phyloP scores from a whole-genome alignment of 345 rosid species.

The Atalantia buxifolia region DNA sequence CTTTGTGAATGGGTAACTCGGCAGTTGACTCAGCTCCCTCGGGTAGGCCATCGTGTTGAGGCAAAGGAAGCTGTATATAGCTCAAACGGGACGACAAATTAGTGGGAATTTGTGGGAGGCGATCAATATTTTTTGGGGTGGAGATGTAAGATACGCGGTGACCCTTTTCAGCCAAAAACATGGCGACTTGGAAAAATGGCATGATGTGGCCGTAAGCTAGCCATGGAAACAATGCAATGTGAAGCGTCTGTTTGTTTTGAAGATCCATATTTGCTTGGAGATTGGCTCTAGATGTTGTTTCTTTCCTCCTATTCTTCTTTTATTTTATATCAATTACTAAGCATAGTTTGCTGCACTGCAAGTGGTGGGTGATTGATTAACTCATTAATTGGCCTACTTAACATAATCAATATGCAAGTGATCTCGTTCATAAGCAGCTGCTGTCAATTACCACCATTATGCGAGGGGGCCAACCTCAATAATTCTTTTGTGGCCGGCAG shows the following conservation, averaged over 20 bases:
- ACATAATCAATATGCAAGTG: too few relatives aligned
- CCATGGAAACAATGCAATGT: slow-evolving; percentile 13
- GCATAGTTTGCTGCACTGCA: too few relatives aligned
- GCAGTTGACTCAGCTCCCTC: slow-evolving; percentile 4
- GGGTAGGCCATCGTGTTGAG: not conserved
- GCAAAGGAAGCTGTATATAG: not conserved
- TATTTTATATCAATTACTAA: too few relatives aligned
- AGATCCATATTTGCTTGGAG: not conserved
- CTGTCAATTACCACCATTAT: too few relatives aligned
- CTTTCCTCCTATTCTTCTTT: too few relatives aligned
- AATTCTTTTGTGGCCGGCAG: too few relatives aligned
- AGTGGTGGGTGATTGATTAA: too few relatives aligned
- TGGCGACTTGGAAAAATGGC: slow-evolving; percentile 10
- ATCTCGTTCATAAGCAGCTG: too few relatives aligned
- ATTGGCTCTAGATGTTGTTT: too few relatives aligned
- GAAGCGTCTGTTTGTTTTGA: not conserved
- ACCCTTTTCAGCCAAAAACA: slow-evolving; percentile 10
- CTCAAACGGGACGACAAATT: not conserved
- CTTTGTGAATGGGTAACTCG: not conserved
- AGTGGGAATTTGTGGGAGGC: not conserved
- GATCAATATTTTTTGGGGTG: slow-evolving; percentile 6
- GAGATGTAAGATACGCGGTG: slow-evolving; percentile 12
- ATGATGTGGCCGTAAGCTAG: slow-evolving; percentile 14
- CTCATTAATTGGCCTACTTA: too few relatives aligned
- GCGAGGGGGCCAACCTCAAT: too few relatives aligned